Evolutionary conservation across 768 basidiomycete genomes (phyloP), one percentile per base, ranked within the genome.

Genomic region (Hypholoma sublateritium): DNA sequence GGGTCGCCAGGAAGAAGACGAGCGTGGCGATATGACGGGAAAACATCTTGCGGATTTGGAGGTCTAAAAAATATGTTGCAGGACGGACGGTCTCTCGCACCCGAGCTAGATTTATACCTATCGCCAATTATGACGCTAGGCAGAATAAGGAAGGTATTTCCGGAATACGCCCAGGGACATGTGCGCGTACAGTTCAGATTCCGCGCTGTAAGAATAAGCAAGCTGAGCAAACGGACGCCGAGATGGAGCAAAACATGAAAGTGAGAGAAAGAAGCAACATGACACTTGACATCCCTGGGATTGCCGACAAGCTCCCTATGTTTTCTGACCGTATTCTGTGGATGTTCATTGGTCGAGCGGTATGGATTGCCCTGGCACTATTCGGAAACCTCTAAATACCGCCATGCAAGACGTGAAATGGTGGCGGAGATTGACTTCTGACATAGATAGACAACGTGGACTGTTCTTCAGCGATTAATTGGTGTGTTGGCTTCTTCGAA

Each of bases 1-100:
- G 54, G 32, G 58, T 47, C 14, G 56, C 58, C 5, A 65, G 14
- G 48, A 65, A 50, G 39, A 58, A 58, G 45, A 62, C 56, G 13
- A 57, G n/a, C 43, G 52, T 37, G 43, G 42, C 28, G 21, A 63
- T 43, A 14, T 28, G 46, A 28, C 62, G 58, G 48, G 57, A 46
- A 46, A 59, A 55, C 54, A 61, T 61, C 14, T 13, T 55, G 32
- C 34, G 9, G 13, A 39, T 36, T 4, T 2, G 37, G 9, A 24
- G 16, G 21, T 25, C 37, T n/a, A n/a, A n/a, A 19, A 37, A 21
- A 37, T 4, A 4, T 24, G 12, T 16, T 39, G 37, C 8, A 11
- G 5, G 14, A 9, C n/a, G n/a, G n/a, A n/a, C n/a, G n/a, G 0
- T 25, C 39, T 6, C 50, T 4, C n/a, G 28, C 22, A 5, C 21